Evolutionary conservation across 768 basidiomycete genomes (phyloP), one percentile per base, ranked within the genome.

Genomic region (Suillus brevipes): DNA sequence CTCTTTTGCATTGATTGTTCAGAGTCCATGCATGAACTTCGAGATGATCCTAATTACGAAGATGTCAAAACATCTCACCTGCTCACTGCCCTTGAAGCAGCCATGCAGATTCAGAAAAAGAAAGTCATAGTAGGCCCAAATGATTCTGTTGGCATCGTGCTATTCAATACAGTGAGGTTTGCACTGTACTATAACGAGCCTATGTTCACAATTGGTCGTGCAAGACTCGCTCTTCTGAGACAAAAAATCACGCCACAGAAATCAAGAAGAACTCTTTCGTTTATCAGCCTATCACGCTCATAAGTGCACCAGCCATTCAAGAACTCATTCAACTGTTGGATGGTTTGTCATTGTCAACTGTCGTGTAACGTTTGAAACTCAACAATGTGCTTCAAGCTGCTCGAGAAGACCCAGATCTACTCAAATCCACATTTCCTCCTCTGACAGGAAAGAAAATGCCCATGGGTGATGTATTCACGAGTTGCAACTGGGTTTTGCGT

Each of bases 1-100:
- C 78, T 99, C n/a, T 97, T 98, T 79, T 92, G 91, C 75, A 94
- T 99, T 64, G 96, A 99, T 77, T 94, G 93, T 67, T 97, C 96
- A 0, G 81, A 85, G 62, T 92, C 94, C 13, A 98, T 99, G 97
- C 88, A 91, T 31, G 81, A 80, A 43, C 84, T 89, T 50, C 82
- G 81, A 58, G 89, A 90, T 31, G 87, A 89, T 70, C 85, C 86
- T 13, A 79, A 80, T 62, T 84, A 89, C 64, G 86, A 92, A 77
- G 84, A 88, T 60, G 79, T 81, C 45, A 82, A 89, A 72, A 91
- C 87, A 1, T 93, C 88, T 64, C 90, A 95, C 71, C 74, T 98
- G 4, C 89, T 89, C 69, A 81, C 84, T 23, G 92, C 94, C 0
- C 83, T 99, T 28, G 86, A 94, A 66, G 89, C 89, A 12, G 95